Evolutionary conservation across 192 early-diverging fungal genomes (phyloP).

Genomic region (Podila epicladia): DNA sequence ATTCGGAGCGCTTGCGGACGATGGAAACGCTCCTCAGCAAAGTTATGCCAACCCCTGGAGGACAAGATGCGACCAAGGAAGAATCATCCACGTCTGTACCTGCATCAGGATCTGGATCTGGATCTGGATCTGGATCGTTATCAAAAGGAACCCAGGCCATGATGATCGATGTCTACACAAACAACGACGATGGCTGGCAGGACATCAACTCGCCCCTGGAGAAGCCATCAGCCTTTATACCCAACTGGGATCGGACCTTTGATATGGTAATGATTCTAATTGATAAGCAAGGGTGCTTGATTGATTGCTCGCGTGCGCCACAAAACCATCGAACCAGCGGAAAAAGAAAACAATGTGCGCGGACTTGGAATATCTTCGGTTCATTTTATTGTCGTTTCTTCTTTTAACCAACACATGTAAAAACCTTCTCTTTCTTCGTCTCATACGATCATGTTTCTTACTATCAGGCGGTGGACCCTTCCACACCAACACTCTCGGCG

Average conservation of each 20-base stretch:
- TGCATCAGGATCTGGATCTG: neutral
- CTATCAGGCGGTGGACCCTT: conserved; percentile 19
- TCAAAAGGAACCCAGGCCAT: neutral
- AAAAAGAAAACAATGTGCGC: neutral
- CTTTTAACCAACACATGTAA: neutral
- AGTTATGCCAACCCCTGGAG: conserved; percentile 36
- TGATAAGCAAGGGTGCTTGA: neutral
- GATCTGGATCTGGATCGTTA: neutral
- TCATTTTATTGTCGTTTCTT: neutral
- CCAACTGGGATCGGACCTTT: conserved; percentile 24
- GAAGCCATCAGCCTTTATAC: neutral
- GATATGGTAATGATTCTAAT: conserved; percentile 17
- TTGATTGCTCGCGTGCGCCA: neutral
- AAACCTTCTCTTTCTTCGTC: neutral
- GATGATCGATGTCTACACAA: neutral
- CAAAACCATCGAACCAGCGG: neutral
- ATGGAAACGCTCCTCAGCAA: conserved; percentile 51
- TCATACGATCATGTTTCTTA: neutral
- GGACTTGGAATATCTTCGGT: neutral
- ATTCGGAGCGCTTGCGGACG: conserved; percentile 37
- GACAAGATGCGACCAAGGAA: neutral
- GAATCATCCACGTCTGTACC: conserved; percentile 8
- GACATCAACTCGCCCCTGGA: conserved; percentile 48
- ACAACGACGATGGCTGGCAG: conserved; percentile 36
- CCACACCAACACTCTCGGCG: conserved; percentile 17